These are phyloP conservation scores for Golubevia sp. DNA, from an alignment of 1,284 basidiomycete species.

Conservation along the genomic window DNA sequence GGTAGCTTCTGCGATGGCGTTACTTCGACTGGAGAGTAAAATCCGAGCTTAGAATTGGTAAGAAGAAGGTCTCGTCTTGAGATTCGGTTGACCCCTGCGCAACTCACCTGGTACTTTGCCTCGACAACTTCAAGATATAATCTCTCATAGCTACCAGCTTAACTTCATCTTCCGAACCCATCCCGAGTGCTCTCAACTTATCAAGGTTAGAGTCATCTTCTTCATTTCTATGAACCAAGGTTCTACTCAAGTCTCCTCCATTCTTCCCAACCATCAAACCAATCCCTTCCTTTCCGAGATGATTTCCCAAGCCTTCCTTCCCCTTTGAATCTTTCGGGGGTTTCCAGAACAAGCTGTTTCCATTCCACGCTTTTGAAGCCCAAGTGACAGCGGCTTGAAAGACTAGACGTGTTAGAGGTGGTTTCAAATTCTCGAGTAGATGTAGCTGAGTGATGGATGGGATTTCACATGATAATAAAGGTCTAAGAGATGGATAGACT, in stretches of 20 bases:
- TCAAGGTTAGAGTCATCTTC: conserved; percentile 77
- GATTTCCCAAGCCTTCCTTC: conserved; percentile 29
- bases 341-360: conserved; percentile 43
- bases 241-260: conserved; percentile 16
- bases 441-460: conserved; percentile 18
- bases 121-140: conserved; percentile 69
- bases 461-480: conserved; percentile 40
- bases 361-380: conserved; percentile 70
- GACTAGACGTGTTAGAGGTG: conserved; percentile 63
- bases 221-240: conserved; percentile 19
- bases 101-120: no score
- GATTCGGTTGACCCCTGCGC: no score
- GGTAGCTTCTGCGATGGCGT: conserved; percentile 67
- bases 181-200: conserved; percentile 78
- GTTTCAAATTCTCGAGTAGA: conserved; percentile 24
- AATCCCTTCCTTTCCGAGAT: conserved; percentile 33
- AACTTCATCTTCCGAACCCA: conserved; percentile 76
- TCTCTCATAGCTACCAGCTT: conserved; percentile 84
- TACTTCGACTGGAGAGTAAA: not conserved
- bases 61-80: no score
- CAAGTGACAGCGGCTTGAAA: conserved; percentile 84
- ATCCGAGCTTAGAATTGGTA: no score
- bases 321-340: conserved; percentile 14
- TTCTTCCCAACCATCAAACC: conserved; percentile 29
- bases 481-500: conserved; percentile 44